A percentile compares a stretch with the other conserved stretches of the same genome.
phyloP scores from a whole-genome alignment of 345 rosid species.

The Noccaea bulbosa region DNA sequence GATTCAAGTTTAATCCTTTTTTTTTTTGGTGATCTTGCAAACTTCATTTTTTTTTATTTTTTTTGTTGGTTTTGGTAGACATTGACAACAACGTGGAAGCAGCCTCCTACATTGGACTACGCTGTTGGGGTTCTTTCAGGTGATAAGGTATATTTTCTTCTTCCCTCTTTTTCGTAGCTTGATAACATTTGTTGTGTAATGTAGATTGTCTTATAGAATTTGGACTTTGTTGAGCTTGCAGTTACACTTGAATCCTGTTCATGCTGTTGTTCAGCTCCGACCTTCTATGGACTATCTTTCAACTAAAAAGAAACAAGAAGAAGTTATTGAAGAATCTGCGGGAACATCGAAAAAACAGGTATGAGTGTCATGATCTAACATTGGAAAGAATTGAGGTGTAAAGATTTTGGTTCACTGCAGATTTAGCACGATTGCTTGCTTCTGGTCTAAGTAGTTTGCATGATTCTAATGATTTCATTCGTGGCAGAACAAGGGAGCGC shows the following conservation, averaged over 20 bases:
- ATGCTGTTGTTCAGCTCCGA: slow-evolving; percentile 86
- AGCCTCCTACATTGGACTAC: slow-evolving; percentile 53
- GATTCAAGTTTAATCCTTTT: slow-evolving; percentile 28
- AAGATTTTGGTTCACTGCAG: slow-evolving; percentile 1
- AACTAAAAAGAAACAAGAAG: slow-evolving; percentile 48
- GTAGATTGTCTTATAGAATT: slow-evolving; percentile 19
- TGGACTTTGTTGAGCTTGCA: slow-evolving; percentile 50
- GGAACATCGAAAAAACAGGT: slow-evolving; percentile 74
- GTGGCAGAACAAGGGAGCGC: slow-evolving; percentile 58
- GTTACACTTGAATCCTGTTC: slow-evolving; percentile 84
- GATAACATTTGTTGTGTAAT: slow-evolving; percentile 28
- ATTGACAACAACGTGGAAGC: slow-evolving; percentile 60
- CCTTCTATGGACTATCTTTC: slow-evolving; percentile 61
- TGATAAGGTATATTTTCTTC: slow-evolving; percentile 60
- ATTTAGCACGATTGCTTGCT: not conserved
- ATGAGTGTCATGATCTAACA: slow-evolving; percentile 10
- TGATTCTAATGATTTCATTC: slow-evolving; percentile 12
- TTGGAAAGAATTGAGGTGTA: slow-evolving; percentile 23
- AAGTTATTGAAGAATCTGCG: slow-evolving; percentile 46
- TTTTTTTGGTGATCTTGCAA: not conserved
- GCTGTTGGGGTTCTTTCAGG: slow-evolving; percentile 78
- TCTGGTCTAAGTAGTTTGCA: not conserved
- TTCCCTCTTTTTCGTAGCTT: slow-evolving; percentile 8
- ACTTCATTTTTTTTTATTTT: slow-evolving; percentile 21
- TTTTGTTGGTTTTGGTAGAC: slow-evolving; percentile 49